Conservation (phyloP, 83 land plant species). For the Thuja plicata region DNA sequence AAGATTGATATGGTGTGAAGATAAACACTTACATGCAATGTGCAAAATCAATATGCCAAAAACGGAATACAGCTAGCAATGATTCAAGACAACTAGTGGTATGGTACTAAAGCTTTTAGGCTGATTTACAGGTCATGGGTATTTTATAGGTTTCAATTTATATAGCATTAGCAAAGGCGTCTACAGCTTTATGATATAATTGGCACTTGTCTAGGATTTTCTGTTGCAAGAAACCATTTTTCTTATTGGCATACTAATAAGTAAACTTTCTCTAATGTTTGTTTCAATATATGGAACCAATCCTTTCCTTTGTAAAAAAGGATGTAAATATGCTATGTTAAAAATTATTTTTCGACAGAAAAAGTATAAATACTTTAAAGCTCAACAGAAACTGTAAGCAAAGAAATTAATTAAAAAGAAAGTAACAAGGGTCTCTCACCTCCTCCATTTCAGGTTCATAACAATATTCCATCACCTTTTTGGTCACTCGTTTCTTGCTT, state of each 20-base stretch:
- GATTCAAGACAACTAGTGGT: not conserved
- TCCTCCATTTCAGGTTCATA: constrained; percentile 95
- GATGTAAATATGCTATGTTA: not conserved
- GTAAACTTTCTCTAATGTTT: not conserved
- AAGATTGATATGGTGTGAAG: not conserved
- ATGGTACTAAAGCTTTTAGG: not conserved
- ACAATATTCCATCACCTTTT: constrained; percentile 87
- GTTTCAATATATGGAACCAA: not conserved
- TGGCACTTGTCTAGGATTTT: not conserved
- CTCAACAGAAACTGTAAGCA: not conserved
- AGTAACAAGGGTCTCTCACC: constrained; percentile 31
- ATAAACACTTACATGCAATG: not conserved
- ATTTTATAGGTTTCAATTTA: not conserved
- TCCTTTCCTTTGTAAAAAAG: not conserved
- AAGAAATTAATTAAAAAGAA: not conserved
- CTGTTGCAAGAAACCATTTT: not conserved
- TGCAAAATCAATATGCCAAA: not conserved
- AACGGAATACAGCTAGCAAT: not conserved
- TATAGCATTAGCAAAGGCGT: not conserved
- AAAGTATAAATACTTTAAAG: not conserved
- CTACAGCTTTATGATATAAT: not conserved
- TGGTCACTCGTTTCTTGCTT: constrained; percentile 51
- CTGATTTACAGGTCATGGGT: not conserved
- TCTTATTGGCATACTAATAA: not conserved
- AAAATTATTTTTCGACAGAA: not conserved